Percentiles rank a stretch among this genome's conserved stretches.
These are phyloP conservation scores for Hymenoscyphus salicellus DNA, from an alignment of 2,329 filamentous ascomycete genomes.

Conservation along the genomic window DNA sequence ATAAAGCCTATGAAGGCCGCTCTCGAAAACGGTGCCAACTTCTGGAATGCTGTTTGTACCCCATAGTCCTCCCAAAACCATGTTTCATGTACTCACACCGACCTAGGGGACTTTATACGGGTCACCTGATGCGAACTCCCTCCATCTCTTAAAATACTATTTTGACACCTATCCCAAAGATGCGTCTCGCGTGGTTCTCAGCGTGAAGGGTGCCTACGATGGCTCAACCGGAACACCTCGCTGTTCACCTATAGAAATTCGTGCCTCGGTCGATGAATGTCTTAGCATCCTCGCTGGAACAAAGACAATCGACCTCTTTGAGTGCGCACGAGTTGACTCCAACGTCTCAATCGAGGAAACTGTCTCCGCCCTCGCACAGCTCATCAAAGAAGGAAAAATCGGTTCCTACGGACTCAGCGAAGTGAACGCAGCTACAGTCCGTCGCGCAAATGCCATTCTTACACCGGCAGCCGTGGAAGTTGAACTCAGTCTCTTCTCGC, in stretches of 20 bases:
- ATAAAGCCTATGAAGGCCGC: slow-evolving; percentile 56
- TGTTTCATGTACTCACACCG: not conserved
- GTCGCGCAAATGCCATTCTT: slow-evolving; percentile 37
- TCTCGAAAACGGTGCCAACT: slow-evolving; percentile 43
- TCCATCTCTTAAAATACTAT: slow-evolving; percentile 59
- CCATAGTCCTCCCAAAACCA: not conserved
- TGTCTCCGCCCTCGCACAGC: slow-evolving; percentile 28
- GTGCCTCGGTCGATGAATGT: slow-evolving; percentile 55
- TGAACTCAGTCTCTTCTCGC: slow-evolving; percentile 43
- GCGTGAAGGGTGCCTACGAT: slow-evolving; percentile 56
- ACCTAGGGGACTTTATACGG: slow-evolving; percentile 58
- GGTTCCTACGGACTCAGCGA: slow-evolving; percentile 43
- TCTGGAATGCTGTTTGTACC: slow-evolving; percentile 54
- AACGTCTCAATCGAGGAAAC: slow-evolving; percentile 40
- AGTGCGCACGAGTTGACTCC: slow-evolving; percentile 47
- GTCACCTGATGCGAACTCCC: slow-evolving; percentile 52
- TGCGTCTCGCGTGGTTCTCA: slow-evolving; percentile 57
- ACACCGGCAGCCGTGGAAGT: slow-evolving; percentile 44
- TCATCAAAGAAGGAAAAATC: slow-evolving; percentile 42
- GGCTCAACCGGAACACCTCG: slow-evolving; percentile 40
- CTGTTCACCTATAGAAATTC: slow-evolving; percentile 50
- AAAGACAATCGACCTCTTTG: slow-evolving; percentile 53
- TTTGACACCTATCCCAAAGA: slow-evolving; percentile 62
- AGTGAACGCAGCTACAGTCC: slow-evolving; percentile 41
- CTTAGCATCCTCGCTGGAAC: slow-evolving; percentile 45